Base-by-base conservation (phyloP, 2,329 filamentous ascomycete species). In the Aspergillus ruber region DNA sequence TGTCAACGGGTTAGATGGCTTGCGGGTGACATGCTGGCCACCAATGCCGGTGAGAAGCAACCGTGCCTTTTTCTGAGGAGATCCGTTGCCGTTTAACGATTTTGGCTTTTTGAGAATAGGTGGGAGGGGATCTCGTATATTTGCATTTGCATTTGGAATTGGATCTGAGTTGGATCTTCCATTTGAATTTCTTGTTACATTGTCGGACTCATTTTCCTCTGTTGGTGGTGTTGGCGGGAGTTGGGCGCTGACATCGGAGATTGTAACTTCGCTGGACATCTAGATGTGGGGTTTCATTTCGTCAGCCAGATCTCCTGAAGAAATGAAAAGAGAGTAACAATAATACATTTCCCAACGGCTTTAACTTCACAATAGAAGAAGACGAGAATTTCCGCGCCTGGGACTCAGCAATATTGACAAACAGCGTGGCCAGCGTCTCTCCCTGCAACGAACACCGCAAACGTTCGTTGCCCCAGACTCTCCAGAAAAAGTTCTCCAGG, bases 401-500 rank as follows among this genome's bases (percentile, higher is more conserved):
- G 15, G 64, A 61, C 44, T 69, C 63, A 38, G 68, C 66, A 45
- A 78, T 74, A 43, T 66, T 61, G 41, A 68, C 59, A 42, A 77
- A 76, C 40, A 77, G 58, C 4, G 45, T 56, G 8, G 71, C 70
- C 46, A 78, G 56, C 8, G 59, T 68, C 9, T 63, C 61, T 17
- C 70, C 66, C 42, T 61, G 65, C 7, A 76, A 64, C 6, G 58
- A 63, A 12, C 58, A 52, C 15, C 61, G 59, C 12, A 75, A 63
- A 6, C 55, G 56, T 6, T 64, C 56, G 45, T 65, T 73, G 43
- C 72, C 65, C 74, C 73, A 77, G 51, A 78, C 71, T 45, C 75
- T 64, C 75, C 75, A 78, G 56, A 78, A 78, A 25, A 78, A 64
- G 56, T 77, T 76, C 49, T 76, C 73, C n/a, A 77, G 60, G 48